Conservation (phyloP, 179 eudicot species). For the Beta lomatogona region DNA sequence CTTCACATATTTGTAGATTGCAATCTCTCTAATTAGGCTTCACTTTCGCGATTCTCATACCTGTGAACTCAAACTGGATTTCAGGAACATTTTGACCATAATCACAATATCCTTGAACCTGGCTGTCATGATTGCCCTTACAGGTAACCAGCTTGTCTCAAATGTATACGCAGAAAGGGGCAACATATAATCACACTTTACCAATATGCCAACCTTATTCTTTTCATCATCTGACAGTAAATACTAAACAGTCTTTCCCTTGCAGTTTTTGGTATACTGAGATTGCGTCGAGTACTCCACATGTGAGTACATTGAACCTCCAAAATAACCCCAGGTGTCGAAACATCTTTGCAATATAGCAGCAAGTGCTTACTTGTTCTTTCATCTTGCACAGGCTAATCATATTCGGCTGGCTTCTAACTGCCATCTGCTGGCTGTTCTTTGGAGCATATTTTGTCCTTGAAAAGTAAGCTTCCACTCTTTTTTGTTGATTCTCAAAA, state of each 20-base stretch:
- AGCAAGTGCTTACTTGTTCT: neutral
- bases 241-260: neutral
- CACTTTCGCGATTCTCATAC: neutral
- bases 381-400: conserved; percentile 45
- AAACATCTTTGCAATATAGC: neutral
- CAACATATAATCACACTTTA: neutral
- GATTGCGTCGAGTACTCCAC: conserved; percentile 36
- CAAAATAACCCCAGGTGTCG: neutral
- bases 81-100: conserved; percentile 57
- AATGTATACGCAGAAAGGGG: neutral
- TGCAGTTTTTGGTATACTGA: conserved; percentile 58
- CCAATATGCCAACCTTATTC: neutral
- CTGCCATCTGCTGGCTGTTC: conserved; percentile 59
- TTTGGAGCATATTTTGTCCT: conserved; percentile 68
- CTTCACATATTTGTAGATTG: neutral
- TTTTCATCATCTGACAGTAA: conserved; percentile 12
- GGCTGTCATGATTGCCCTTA: conserved; percentile 47
- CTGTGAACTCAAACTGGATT: conserved; percentile 2
- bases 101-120: conserved; percentile 49
- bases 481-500: neutral
- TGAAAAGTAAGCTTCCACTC: conserved; percentile 46
- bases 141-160: conserved; percentile 44
- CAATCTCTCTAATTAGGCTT: neutral
- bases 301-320: conserved; percentile 44
- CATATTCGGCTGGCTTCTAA: conserved; percentile 60